Conservation (phyloP, 73 alveolate species). For the Paraurostyla sp. region DNA sequence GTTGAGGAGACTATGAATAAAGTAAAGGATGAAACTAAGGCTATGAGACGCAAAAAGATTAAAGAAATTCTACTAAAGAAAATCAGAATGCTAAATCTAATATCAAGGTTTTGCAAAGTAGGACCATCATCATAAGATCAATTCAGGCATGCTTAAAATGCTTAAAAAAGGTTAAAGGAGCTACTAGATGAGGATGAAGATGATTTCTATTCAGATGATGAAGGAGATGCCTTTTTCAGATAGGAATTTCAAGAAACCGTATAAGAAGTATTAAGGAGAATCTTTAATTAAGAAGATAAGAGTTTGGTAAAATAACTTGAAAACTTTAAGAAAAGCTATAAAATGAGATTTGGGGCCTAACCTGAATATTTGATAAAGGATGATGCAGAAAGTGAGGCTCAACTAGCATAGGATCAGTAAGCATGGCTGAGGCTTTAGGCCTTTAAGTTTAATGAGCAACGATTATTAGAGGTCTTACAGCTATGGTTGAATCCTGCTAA, state of each 20-base stretch:
- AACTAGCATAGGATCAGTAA: background rate
- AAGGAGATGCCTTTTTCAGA: background rate
- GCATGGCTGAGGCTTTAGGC: conserved; percentile 9
- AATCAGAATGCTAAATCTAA: conserved; percentile 48
- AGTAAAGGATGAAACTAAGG: conserved; percentile 42
- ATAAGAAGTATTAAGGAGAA: background rate
- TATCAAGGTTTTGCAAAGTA: conserved; percentile 45
- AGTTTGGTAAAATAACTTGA: background rate
- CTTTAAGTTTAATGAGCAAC: background rate
- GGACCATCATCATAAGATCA: background rate
- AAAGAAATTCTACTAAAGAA: conserved; percentile 24
- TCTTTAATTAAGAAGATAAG: conserved; percentile 8
- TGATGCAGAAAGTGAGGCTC: conserved; percentile 10
- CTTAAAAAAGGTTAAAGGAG: background rate
- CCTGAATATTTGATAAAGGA: conserved; percentile 39
- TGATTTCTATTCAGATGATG: conserved; percentile 44
- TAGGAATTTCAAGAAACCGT: conserved; percentile 18
- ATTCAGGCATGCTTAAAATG: conserved; percentile 1
- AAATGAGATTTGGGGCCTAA: conserved; percentile 32
- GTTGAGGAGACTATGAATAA: conserved; percentile 45
- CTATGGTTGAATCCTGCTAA: conserved; percentile 1
- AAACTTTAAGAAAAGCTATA: conserved; percentile 23
- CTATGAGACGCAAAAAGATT: background rate
- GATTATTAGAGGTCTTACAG: background rate
- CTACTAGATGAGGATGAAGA: conserved; percentile 50